Conservation (phyloP, 352 stramenopile species). For the Pythium monospermum region DNA sequence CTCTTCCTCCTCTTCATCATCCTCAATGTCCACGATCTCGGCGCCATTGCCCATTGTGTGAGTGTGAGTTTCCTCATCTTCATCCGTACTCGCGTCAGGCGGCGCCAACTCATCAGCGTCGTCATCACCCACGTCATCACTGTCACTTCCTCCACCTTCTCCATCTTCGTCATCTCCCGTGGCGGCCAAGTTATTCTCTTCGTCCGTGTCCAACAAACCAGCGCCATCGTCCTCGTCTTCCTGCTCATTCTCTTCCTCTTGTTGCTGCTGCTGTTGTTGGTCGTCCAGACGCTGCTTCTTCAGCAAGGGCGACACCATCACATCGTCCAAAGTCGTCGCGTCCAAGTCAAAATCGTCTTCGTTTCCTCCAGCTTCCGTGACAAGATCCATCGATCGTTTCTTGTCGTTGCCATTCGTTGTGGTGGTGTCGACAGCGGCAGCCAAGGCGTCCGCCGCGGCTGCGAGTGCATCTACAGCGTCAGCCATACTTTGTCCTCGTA, state of each 20-base stretch:
- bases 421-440: constrained; percentile 6
- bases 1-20: constrained; percentile 20
- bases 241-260: constrained; percentile 11
- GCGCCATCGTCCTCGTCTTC: constrained; percentile 11
- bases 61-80: constrained; percentile 11
- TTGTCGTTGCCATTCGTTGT: constrained; percentile 4
- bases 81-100: constrained; percentile 21
- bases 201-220: constrained; percentile 12
- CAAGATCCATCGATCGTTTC: constrained; percentile 19
- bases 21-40: constrained; percentile 13
- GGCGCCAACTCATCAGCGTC: constrained; percentile 19
- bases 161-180: constrained; percentile 17
- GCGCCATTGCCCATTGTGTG: constrained; percentile 8
- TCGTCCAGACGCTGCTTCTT: constrained; percentile 58
- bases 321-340: constrained; percentile 61
- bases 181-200: constrained; percentile 4
- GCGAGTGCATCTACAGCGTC: constrained; percentile 16
- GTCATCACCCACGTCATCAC: constrained; percentile 12
- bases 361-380: constrained; percentile 8
- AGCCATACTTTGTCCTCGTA: too few relatives aligned
- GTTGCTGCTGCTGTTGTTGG: constrained; percentile 29
- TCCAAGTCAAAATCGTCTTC: constrained; percentile 23
- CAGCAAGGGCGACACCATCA: constrained; percentile 38
- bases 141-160: background rate
- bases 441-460: constrained; percentile 15